phyloP scores from a whole-genome alignment of 2,329 filamentous ascomycete species.

The Penicillium sclerotiorum region DNA sequence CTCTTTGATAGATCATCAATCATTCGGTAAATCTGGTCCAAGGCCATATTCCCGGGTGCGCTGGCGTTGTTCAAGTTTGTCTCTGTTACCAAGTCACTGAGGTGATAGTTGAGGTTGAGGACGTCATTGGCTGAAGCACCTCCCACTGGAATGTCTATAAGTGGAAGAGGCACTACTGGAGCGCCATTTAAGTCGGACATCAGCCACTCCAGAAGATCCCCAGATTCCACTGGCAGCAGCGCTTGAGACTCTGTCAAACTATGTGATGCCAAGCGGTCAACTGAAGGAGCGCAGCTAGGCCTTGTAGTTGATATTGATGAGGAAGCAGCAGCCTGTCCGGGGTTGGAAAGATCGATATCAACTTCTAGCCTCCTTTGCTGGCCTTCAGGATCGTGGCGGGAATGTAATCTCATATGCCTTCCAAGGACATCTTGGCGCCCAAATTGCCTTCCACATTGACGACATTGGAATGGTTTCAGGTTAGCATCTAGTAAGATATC shows the following conservation, averaged over 20 bases:
- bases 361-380: neutral
- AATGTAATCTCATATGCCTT: conserved; percentile 23
- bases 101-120: neutral
- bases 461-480: conserved; percentile 22
- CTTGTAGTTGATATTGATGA: neutral
- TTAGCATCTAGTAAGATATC: conserved; percentile 16
- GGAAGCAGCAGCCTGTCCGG: neutral
- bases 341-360: neutral
- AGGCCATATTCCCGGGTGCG: conserved; percentile 17
- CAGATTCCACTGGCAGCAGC: conserved; percentile 9
- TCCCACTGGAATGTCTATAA: conserved; percentile 6
- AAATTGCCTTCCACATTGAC: conserved; percentile 21
- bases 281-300: neutral
- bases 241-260: neutral
- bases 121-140: neutral
- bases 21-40: conserved; percentile 18
- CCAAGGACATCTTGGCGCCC: conserved; percentile 26
- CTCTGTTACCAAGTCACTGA: neutral
- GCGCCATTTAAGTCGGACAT: conserved; percentile 14
- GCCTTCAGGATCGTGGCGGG: neutral
- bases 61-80: neutral
- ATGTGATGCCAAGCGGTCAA: neutral
- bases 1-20: conserved; percentile 22
- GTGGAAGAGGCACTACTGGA: conserved; percentile 10
- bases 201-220: conserved; percentile 18